Conservation (phyloP, 345 rosid species). For the Eutrema heterophyllum region DNA sequence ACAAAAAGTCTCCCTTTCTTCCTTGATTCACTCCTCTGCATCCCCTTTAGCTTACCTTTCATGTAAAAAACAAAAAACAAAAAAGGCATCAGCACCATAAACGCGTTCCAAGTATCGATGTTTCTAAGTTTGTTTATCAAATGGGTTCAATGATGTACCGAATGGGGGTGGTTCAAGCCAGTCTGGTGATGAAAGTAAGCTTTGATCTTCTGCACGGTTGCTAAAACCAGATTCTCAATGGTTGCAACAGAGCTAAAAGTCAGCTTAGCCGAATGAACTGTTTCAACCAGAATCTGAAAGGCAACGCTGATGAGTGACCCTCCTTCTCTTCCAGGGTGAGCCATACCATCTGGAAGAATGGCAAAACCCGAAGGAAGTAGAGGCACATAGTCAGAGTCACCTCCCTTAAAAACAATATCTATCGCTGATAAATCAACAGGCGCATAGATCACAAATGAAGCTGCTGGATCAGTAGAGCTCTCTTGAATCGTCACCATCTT, state of each 20-base stretch:
- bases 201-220: conserved; percentile 72
- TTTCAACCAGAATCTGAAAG: conserved; percentile 73
- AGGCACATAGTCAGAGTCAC: conserved; percentile 50
- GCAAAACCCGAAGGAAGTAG: conserved; percentile 65
- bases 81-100: not conserved
- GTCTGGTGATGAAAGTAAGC: conserved; percentile 40
- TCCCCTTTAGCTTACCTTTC: conserved; percentile 30
- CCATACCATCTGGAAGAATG: conserved; percentile 48
- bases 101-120: not conserved
- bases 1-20: not conserved
- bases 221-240: conserved; percentile 59
- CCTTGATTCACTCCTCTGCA: not conserved
- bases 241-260: conserved; percentile 82
- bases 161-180: conserved; percentile 21
- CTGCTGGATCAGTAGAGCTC: conserved; percentile 47
- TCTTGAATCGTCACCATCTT: conserved; percentile 67
- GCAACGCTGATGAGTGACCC: conserved; percentile 82
- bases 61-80: conserved; percentile 13
- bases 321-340: not conserved
- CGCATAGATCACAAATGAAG: conserved; percentile 56
- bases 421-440: conserved; percentile 48
- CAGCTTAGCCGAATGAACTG: conserved; percentile 48
- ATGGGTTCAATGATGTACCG: conserved; percentile 5
- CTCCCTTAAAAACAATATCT: conserved; percentile 45
- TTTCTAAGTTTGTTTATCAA: not conserved